Evolutionary conservation across 169 alveolate species (phyloP).

Genomic region (Cryptosporidium ryanae): DNA sequence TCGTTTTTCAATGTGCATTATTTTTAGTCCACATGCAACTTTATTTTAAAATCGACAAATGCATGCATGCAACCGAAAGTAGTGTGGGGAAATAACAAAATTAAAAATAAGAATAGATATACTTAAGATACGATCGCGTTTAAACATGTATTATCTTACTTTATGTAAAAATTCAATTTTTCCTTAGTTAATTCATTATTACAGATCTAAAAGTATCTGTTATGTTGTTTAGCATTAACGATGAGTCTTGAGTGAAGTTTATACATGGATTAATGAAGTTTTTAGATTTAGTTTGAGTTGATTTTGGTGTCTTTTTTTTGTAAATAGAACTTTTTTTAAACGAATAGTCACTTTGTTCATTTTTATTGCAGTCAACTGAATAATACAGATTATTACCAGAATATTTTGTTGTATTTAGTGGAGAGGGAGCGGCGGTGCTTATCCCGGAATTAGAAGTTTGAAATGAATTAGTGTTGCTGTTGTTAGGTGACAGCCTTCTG

Average conservation of each 20-base stretch:
- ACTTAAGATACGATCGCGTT: too few species aligned
- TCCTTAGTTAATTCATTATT: background rate
- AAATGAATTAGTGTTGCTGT: background rate
- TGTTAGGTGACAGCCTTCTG: background rate
- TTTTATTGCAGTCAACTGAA: background rate
- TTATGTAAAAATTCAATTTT: too few species aligned
- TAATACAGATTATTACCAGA: constrained; percentile 2
- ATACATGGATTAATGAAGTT: constrained; percentile 54
- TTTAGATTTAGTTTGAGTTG: constrained; percentile 15
- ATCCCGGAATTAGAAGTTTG: background rate
- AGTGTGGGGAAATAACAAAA: too few species aligned
- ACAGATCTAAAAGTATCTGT: constrained; percentile 57
- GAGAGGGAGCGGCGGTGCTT: constrained; percentile 5
- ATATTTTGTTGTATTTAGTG: constrained; percentile 41
- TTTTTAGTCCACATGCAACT: too few species aligned
- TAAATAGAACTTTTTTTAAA: background rate
- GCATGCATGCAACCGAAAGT: too few species aligned
- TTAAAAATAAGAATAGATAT: too few species aligned
- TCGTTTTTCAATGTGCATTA: too few species aligned
- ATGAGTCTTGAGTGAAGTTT: constrained; percentile 46
- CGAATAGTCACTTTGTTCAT: background rate
- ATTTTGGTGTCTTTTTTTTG: constrained; percentile 60
- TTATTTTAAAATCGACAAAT: too few species aligned
- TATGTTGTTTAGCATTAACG: constrained; percentile 28
- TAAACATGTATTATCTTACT: too few species aligned